Evolutionary conservation across 208 protist genomes (phyloP).

Genomic region (Trypanosoma vivax): DNA sequence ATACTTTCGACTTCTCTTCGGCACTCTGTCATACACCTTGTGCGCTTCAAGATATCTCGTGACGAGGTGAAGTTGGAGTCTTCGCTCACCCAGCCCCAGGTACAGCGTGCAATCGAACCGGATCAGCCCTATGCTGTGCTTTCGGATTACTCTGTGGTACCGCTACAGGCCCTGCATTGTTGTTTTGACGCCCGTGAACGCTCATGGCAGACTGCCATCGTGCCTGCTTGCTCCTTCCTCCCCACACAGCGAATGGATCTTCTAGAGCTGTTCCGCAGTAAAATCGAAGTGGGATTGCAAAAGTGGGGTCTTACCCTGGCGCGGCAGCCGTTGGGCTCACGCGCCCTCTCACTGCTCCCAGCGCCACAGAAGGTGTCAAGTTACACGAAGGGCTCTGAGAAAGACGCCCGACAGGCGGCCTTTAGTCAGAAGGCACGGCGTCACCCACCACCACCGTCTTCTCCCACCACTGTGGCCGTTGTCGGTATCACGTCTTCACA

Average conservation of each 20-base stretch:
- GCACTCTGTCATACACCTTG: constrained; percentile 53
- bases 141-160: constrained; percentile 41
- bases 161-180: constrained; percentile 85
- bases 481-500: constrained; percentile 38
- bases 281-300: constrained; percentile 32
- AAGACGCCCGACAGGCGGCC: not conserved
- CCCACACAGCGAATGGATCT: constrained; percentile 49
- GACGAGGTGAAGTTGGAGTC: constrained; percentile 20
- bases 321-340: constrained; percentile 29
- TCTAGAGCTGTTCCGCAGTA: constrained; percentile 30
- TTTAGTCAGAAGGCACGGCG: constrained; percentile 4
- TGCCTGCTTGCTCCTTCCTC: constrained; percentile 65
- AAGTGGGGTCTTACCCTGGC: constrained; percentile 65
- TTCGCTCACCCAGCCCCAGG: constrained; percentile 20
- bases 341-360: constrained; percentile 53
- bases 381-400: not conserved
- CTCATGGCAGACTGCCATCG: constrained; percentile 57
- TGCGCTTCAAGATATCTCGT: constrained; percentile 44
- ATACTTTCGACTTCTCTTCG: constrained; percentile 62
- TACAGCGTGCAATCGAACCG: constrained; percentile 43
- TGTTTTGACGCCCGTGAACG: constrained; percentile 75
- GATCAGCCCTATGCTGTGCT: constrained; percentile 75
- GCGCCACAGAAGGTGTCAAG: constrained; percentile 30
- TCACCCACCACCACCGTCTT: constrained; percentile 23
- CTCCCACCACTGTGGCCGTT: constrained; percentile 54